A percentile compares a stretch with the other conserved stretches of the same genome.
phyloP scores from a whole-genome alignment of 768 basidiomycete genomes.

The Lactarius vividus region DNA sequence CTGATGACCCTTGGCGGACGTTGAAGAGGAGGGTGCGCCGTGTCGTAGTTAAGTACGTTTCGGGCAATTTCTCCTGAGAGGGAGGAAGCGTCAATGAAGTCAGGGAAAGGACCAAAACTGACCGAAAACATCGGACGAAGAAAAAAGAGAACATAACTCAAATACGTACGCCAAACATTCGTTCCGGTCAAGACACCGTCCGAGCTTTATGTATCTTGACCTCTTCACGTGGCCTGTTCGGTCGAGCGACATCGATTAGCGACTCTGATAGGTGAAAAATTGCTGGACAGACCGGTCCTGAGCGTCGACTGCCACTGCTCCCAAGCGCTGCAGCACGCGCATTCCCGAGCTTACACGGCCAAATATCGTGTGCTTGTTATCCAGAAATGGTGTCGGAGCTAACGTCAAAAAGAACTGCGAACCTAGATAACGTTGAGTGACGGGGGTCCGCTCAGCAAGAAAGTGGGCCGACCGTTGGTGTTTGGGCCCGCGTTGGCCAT shows the following conservation, averaged over 20 bases:
- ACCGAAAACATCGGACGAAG: background rate
- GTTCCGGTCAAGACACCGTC: background rate
- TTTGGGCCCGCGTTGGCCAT: slow-evolving; percentile 99
- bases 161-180: background rate
- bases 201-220: slow-evolving; percentile 86
- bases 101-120: background rate
- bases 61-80: background rate
- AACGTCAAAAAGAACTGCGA: slow-evolving; percentile 95
- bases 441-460: background rate
- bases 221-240: slow-evolving; percentile 60
- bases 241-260: slow-evolving; percentile 7
- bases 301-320: slow-evolving; percentile 83
- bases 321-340: slow-evolving; percentile 87
- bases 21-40: background rate
- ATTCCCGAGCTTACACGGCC: slow-evolving; percentile 91
- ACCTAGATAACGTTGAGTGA: slow-evolving; percentile 49
- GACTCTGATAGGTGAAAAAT: background rate
- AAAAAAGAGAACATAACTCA: background rate
- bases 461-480: slow-evolving; percentile 59
- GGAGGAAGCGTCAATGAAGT: background rate
- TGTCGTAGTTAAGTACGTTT: background rate
- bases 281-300: slow-evolving; percentile 69
- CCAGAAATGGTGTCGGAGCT: slow-evolving; percentile 77
- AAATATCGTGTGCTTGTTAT: slow-evolving; percentile 85
- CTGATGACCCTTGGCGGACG: background rate